Conservation (phyloP, 2,329 filamentous ascomycete genomes). For the Geosmithia putterillii region DNA sequence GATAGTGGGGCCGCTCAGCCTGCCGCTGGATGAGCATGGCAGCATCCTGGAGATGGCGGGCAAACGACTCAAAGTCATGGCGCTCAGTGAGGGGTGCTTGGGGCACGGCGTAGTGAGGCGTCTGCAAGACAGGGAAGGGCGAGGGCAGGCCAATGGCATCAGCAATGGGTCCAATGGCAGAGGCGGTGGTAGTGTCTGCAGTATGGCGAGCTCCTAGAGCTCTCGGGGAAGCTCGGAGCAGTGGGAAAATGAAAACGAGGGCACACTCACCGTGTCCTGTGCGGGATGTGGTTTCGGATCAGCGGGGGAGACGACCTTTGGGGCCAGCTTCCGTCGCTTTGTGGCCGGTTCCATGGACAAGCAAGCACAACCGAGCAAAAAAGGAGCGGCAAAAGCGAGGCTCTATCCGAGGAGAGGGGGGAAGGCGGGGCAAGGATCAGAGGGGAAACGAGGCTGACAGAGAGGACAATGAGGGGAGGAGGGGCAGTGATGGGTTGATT, state of each 20-base stretch:
- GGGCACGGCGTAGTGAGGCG: slow-evolving; percentile 21
- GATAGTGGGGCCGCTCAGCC: slow-evolving; percentile 42
- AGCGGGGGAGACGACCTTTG: slow-evolving; percentile 19
- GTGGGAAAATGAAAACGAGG: neutral
- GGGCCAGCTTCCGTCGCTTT: slow-evolving; percentile 31
- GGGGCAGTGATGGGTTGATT: neutral
- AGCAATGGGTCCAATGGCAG: slow-evolving; percentile 1
- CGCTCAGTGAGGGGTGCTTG: slow-evolving; percentile 32
- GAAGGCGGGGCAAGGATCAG: slow-evolving; percentile 1
- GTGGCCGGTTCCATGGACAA: slow-evolving; percentile 27
- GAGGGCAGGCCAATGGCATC: neutral
- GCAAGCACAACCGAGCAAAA: slow-evolving; percentile 4
- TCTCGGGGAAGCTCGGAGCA: neutral
- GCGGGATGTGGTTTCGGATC: slow-evolving; percentile 15
- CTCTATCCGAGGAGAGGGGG: neutral
- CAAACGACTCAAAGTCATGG: slow-evolving; percentile 55
- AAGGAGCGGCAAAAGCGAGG: neutral
- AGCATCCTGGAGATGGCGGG: slow-evolving; percentile 55
- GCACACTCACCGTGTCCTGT: slow-evolving; percentile 18
- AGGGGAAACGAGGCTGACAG: neutral
- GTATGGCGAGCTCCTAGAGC: neutral
- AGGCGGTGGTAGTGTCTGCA: neutral
- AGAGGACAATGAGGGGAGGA: neutral
- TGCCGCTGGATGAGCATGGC: slow-evolving; percentile 55
- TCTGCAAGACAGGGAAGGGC: neutral